Conservation (phyloP, 257 asterid genomes). For the Striga asiatica region DNA sequence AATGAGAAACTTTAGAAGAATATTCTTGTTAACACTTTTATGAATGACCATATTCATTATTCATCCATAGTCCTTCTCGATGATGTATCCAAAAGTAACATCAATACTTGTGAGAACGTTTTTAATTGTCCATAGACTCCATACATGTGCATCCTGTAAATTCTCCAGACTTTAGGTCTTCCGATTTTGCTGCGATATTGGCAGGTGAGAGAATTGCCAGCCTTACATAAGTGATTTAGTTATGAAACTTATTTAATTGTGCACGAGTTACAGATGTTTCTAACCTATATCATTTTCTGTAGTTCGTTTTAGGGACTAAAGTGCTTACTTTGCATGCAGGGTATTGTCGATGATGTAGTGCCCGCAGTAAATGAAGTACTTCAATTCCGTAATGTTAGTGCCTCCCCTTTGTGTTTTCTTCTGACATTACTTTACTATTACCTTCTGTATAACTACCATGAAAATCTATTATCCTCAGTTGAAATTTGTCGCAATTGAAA, state of each 20-base stretch:
- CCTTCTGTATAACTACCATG: not conserved
- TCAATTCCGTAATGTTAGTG: conserved; percentile 81
- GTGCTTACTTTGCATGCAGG: conserved; percentile 39
- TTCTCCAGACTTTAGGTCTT: not conserved
- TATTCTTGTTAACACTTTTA: conserved; percentile 5
- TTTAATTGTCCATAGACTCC: conserved; percentile 1
- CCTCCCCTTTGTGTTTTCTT: conserved; percentile 10
- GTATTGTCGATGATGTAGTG: conserved; percentile 82
- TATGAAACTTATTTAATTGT: not conserved
- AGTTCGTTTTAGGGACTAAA: conserved; percentile 12
- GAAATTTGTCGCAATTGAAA: not conserved
- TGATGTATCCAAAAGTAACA: not conserved
- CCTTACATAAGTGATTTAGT: not conserved
- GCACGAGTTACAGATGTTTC: not conserved
- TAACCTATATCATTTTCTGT: not conserved
- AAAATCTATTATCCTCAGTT: not conserved
- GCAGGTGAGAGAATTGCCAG: not conserved
- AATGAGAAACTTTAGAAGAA: not conserved
- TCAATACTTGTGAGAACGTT: not conserved
- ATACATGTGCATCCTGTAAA: not conserved
- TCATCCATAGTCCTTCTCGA: not conserved
- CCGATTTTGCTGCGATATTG: not conserved
- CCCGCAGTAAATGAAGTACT: conserved; percentile 95
- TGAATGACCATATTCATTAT: not conserved
- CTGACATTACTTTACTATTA: not conserved